Evolutionary conservation across 2,329 filamentous ascomycete genomes (phyloP).

Genomic region (Parasarocladium wereldwijsianum): DNA sequence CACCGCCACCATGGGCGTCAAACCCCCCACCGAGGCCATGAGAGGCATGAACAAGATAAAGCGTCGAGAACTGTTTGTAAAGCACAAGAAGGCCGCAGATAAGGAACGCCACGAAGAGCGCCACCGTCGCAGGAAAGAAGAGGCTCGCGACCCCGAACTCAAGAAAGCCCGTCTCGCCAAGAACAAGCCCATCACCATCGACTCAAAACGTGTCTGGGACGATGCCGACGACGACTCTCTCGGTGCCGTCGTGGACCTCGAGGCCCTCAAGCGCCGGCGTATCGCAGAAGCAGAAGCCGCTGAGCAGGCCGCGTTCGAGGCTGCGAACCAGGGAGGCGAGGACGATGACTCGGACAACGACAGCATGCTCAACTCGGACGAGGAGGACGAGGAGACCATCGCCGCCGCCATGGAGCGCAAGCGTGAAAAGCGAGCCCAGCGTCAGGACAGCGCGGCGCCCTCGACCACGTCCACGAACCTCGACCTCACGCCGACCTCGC

Average conservation of each 20-base stretch:
- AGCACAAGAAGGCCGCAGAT: constrained; percentile 64
- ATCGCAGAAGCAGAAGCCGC: constrained; percentile 38
- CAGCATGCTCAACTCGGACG: constrained; percentile 69
- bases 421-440: constrained; percentile 27
- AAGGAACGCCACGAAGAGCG: constrained; percentile 62
- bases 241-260: constrained; percentile 40
- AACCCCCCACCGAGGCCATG: constrained; percentile 21
- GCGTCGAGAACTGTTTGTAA: constrained; percentile 63
- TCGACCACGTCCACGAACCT: constrained; percentile 50
- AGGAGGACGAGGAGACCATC: constrained; percentile 34
- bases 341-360: constrained; percentile 35
- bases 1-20: constrained; percentile 17
- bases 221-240: constrained; percentile 50
- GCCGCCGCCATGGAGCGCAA: constrained; percentile 26
- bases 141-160: constrained; percentile 67
- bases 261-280: constrained; percentile 41
- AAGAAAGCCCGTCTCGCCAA: constrained; percentile 57
- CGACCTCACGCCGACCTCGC: constrained; percentile 44
- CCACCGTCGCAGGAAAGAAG: constrained; percentile 68
- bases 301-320: constrained; percentile 31
- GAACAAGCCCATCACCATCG: constrained; percentile 70
- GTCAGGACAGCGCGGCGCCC: constrained; percentile 36
- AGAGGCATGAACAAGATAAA: constrained; percentile 62
- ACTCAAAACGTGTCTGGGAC: constrained; percentile 84
- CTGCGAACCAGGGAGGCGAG: constrained; percentile 21